Base-by-base conservation (phyloP, 2,329 filamentous ascomycete species). In the Calonectria naviculata region DNA sequence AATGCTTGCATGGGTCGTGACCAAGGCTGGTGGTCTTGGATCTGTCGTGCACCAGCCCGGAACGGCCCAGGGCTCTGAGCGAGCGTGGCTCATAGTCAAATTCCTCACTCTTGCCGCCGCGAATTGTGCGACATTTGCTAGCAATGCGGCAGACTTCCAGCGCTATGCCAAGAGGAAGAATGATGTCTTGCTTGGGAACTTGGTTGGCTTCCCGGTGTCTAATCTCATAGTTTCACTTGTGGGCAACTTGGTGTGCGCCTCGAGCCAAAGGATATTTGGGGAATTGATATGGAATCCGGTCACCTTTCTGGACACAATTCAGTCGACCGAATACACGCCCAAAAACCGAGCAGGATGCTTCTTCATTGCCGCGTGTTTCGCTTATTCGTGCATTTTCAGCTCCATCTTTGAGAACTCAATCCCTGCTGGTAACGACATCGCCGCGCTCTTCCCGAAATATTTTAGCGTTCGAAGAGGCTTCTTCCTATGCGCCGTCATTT, bases 1-100 rank as follows among this genome's bases (percentile, higher is more conserved):
- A 2, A 85, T 85, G 83, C 73, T 81, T 5, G 76, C 68, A 9
- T 85, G 84, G 84, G 70, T 47, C 19, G 54, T 42, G 24, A 61
- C 63, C 42, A 61, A 66, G 29, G 68, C 68, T 34, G 68, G 68
- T 6, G 68, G 68, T 76, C 21, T 61, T 3, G 54, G 65, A 3
- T 56, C 65, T 2, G 42, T 67, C 21, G 44, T 67, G 2, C 41
- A 34, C 2, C 65, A 67, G 31, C 31, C 52, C 1, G 65, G 65
- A 49, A 67, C 65, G 6, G 65, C 44, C 4, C 56, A 36, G 3
- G 65, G 65, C 15, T 61, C 65, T 13, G 42, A 61, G 31, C 61
- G 44, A 19, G 65, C 54, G 6, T 67, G 65, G 65, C 24, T 67
- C 2, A 61, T 67, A 10, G 65, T 67, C 31, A 34, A 61, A 36